Percentiles rank a stretch among this genome's conserved stretches.
Conservation (phyloP, 148 eudicot species). For the Rhododendron vialii region DNA sequence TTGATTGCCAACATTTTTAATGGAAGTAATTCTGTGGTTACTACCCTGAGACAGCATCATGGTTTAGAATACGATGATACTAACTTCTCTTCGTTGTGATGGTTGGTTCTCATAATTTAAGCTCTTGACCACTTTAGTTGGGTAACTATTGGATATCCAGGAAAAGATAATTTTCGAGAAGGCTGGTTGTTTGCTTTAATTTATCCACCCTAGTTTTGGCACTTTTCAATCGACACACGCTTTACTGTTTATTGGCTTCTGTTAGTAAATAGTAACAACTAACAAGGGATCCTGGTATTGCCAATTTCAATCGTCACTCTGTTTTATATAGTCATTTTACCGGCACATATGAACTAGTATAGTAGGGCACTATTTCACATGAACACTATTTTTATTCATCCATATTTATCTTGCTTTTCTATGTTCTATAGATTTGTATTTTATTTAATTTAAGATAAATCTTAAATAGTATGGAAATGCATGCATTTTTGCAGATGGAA, state of each 20-base stretch:
- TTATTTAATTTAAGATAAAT: neutral
- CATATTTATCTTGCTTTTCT: neutral
- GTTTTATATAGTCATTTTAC: neutral
- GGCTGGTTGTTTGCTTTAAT: neutral
- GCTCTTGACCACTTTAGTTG: neutral
- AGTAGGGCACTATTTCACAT: neutral
- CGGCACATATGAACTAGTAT: neutral
- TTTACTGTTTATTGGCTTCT: neutral
- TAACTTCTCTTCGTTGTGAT: constrained; percentile 1
- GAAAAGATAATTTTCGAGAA: neutral
- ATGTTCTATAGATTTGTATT: neutral
- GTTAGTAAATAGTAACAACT: neutral
- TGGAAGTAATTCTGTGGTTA: neutral
- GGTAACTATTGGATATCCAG: neutral
- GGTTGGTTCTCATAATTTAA: neutral
- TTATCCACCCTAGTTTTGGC: neutral
- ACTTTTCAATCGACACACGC: neutral
- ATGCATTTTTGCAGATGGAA: constrained; percentile 57
- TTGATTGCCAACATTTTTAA: neutral
- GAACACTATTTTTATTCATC: neutral
- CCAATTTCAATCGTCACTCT: neutral
- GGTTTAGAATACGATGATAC: neutral
- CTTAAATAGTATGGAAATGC: neutral
- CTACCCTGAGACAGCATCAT: neutral
- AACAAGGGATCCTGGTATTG: neutral